Base-by-base conservation (phyloP, 352 stramenopile species). In the Halophytophthora polymorphica region DNA sequence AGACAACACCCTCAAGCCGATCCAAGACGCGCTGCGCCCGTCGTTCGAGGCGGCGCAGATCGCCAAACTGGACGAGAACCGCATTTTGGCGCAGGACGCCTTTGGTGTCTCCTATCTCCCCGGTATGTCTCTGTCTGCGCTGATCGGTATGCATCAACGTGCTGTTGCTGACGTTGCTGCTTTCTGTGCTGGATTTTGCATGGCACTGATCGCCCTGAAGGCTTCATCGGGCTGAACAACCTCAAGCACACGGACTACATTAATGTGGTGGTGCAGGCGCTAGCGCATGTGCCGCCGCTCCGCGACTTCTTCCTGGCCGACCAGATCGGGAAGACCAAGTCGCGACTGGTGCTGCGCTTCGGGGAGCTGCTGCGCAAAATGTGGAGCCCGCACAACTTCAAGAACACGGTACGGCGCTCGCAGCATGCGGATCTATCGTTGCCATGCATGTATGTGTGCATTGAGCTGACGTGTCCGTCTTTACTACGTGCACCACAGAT, bases 171-270 rank as follows among this genome's bases (percentile, higher is more conserved):
- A 35, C 33, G 29, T 11, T 34, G 15, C 15, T 19, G 34, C 33
- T 6, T 49, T 53, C 10, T 43, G 43, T 59, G 21, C 21, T 31
- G 4, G 25, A 8, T 31, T 31, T 8, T 8, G 25, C 4, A 8
- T 31, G 4, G 14, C 48, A 38, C 2, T 8, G 22, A 10, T 33
- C 15, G 17, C 6, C 17, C 23, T 19, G 12, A 43, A 74, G 97
- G 97, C 5, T 98, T 98, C 68, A 90, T 99, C 23, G 96, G 96
- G 0, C 65, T 99, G 18, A 99, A 99, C 78, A 99, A 99, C 71
- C 69, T 99, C 17, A 95, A 96, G 58, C 88, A 96, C 61, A 98
- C 96, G 0, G 97, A 99, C 77, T 99, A 98, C 69, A 85, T 99
- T 40, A 99, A 98, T 60, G 92, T 97, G 13, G 84, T 97, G 18